phyloP scores from a whole-genome alignment of 495 filamentous ascomycete genomes.

The Xylaria scruposa region DNA sequence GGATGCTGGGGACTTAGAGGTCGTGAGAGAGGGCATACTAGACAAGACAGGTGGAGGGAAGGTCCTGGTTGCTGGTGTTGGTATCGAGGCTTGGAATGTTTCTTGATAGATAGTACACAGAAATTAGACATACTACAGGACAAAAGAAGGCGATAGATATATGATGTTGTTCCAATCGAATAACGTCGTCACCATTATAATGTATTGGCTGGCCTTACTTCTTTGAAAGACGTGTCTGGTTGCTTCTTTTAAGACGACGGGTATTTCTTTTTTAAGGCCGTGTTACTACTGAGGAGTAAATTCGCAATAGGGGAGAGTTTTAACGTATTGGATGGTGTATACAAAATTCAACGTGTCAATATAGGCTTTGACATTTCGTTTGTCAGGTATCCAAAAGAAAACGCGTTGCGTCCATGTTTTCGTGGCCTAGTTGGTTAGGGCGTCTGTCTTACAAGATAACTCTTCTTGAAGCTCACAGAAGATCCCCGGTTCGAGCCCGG shows the following conservation, averaged over 20 bases:
- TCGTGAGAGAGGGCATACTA: conserved; percentile 23
- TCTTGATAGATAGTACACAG: neutral
- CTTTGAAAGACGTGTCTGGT: too few species aligned
- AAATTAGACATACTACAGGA: neutral
- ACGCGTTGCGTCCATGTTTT: too few species aligned
- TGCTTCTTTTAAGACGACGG: too few species aligned
- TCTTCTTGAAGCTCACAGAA: conserved; percentile 18
- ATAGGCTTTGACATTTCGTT: too few species aligned
- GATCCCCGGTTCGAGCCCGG: conserved; percentile 31
- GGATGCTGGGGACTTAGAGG: conserved; percentile 53
- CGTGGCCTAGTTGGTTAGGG: conserved; percentile 27
- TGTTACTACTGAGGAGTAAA: too few species aligned
- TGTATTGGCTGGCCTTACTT: too few species aligned
- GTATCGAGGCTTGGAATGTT: conserved; percentile 52
- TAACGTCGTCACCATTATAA: too few species aligned
- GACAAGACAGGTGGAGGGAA: conserved; percentile 22
- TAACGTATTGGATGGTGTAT: too few species aligned
- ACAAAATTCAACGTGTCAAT: too few species aligned
- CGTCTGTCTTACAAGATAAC: conserved; percentile 18
- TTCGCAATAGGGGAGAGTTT: too few species aligned
- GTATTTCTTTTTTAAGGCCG: too few species aligned
- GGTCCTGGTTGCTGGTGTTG: conserved; percentile 56
- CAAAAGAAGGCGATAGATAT: neutral
- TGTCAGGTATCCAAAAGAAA: too few species aligned
- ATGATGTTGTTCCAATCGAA: neutral